phyloP scores from a whole-genome alignment of 345 rosid species.

The Raphanus raphanistrum region DNA sequence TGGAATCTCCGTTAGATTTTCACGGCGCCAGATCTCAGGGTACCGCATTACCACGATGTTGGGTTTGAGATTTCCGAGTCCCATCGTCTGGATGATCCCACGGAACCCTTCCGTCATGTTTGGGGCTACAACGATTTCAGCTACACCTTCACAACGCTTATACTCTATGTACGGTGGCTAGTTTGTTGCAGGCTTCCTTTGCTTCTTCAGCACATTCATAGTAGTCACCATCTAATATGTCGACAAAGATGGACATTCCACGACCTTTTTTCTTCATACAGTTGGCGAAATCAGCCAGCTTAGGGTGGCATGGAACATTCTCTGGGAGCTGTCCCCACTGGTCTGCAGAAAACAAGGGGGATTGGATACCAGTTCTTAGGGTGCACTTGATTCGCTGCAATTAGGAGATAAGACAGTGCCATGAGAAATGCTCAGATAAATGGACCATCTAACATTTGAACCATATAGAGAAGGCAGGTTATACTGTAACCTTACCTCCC shows the following conservation, averaged over 20 bases:
- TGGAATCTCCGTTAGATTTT: slow-evolving; percentile 90
- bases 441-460: background rate
- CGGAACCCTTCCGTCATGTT: slow-evolving; percentile 97
- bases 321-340: slow-evolving; percentile 99
- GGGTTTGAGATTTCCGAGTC: slow-evolving; percentile 98
- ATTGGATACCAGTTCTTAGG: slow-evolving; percentile 99
- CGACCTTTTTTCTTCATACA: slow-evolving; percentile 99
- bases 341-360: slow-evolving; percentile 95
- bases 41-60: slow-evolving; percentile 97
- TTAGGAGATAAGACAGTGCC: background rate
- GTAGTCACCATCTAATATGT: slow-evolving; percentile 91
- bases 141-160: slow-evolving; percentile 97
- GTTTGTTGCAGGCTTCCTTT: slow-evolving; percentile 81
- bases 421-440: slow-evolving; percentile 13
- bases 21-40: slow-evolving; percentile 99
- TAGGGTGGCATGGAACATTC: slow-evolving; percentile 99
- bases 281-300: slow-evolving; percentile 96
- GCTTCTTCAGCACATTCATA: slow-evolving; percentile 98
- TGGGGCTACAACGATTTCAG: slow-evolving; percentile 97
- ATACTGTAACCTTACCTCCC: slow-evolving; percentile 61
- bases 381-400: slow-evolving; percentile 96
- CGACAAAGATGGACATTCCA: slow-evolving; percentile 95
- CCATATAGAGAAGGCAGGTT: background rate
- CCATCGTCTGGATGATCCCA: slow-evolving; percentile 97
- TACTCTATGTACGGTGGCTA: slow-evolving; percentile 85